Percentiles rank a stretch among this genome's conserved stretches.
Conservation (phyloP, 805 yeast species). For the fission yeast (Schizosaccharomyces pombe) region DNA sequence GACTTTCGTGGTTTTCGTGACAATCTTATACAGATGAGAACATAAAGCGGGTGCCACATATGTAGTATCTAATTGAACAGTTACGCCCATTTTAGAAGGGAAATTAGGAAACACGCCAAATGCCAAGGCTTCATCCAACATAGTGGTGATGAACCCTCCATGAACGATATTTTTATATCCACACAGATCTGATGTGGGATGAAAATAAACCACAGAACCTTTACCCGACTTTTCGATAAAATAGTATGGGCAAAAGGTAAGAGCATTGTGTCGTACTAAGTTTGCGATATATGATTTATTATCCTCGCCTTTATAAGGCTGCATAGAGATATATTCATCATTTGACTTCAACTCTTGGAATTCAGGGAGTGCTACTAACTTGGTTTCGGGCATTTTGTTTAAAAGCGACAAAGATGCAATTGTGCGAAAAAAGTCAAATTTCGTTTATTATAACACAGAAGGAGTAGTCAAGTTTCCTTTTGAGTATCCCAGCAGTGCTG, state of each 20-base stretch:
- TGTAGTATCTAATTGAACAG: neutral
- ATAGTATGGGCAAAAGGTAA: neutral
- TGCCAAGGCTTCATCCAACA: conserved; percentile 1
- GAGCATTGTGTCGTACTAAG: neutral
- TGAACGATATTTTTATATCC: neutral
- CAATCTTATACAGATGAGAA: neutral
- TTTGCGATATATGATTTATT: neutral
- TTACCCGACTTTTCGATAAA: neutral
- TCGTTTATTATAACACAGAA: too few relatives aligned
- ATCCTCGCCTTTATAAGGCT: neutral
- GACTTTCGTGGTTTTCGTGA: neutral
- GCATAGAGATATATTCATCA: neutral
- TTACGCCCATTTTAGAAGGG: neutral
- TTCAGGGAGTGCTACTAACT: neutral
- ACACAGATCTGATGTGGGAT: neutral
- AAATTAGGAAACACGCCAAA: neutral
- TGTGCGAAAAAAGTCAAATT: neutral
- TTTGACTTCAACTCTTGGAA: neutral
- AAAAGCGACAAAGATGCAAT: neutral
- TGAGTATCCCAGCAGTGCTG: too few relatives aligned
- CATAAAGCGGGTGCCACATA: neutral
- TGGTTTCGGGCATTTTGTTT: neutral
- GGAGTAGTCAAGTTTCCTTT: too few relatives aligned
- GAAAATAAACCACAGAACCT: neutral
- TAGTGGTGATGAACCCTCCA: neutral